A percentile compares a stretch with the other conserved stretches of the same genome.
These are phyloP conservation scores for Melaleuca quinquenervia DNA, from an alignment of 345 rosid genomes.

Conservation along the genomic window DNA sequence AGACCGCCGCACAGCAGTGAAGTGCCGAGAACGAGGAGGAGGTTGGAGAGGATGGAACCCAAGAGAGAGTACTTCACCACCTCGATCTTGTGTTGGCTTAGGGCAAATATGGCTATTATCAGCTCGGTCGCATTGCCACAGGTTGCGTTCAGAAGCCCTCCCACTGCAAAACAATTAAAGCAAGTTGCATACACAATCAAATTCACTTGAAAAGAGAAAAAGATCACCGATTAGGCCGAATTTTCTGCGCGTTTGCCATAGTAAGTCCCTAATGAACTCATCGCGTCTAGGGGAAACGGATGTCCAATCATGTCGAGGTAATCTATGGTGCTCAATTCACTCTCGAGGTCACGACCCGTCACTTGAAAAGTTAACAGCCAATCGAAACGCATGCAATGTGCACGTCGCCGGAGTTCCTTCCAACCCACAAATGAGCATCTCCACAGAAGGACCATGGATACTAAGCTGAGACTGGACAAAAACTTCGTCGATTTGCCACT, in stretches of 20 bases:
- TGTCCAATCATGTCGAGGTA: neutral
- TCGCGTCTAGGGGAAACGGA: neutral
- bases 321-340: neutral
- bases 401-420: neutral
- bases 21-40: slow-evolving; percentile 86
- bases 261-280: neutral
- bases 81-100: slow-evolving; percentile 38
- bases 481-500: neutral
- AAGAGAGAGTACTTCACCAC: slow-evolving; percentile 83
- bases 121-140: slow-evolving; percentile 95
- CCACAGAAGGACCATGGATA: neutral
- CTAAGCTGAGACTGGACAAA: neutral
- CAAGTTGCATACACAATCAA: neutral
- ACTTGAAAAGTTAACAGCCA: neutral
- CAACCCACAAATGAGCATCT: neutral
- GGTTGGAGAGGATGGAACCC: slow-evolving; percentile 83
- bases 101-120: slow-evolving; percentile 76
- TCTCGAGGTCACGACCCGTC: neutral
- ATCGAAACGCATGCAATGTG: neutral
- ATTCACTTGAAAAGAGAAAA: neutral
- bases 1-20: slow-evolving; percentile 90
- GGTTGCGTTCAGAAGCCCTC: slow-evolving; percentile 87
- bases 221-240: neutral
- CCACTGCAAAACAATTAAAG: slow-evolving; percentile 32
- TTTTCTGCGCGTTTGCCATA: neutral